A percentile compares a stretch with the other conserved stretches of the same genome.
phyloP scores from a whole-genome alignment of 202 grass and related monocot genomes.

The Setaria italica region DNA sequence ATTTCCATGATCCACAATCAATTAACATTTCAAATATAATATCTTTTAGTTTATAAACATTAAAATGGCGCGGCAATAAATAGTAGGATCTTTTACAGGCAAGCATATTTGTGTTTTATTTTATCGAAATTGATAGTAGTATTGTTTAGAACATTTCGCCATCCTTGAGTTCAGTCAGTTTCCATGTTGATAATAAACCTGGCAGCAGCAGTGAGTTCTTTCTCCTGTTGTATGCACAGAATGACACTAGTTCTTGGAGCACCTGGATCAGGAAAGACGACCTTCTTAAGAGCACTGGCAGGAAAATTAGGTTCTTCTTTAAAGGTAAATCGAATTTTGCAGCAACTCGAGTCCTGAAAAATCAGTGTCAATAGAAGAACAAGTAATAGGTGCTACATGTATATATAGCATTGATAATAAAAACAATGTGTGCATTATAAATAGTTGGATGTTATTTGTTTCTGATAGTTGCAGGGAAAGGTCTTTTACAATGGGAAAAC shows the following conservation, averaged over 20 bases:
- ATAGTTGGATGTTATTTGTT: background rate
- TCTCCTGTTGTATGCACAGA: slow-evolving; percentile 45
- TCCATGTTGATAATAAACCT: background rate
- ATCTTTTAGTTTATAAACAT: background rate
- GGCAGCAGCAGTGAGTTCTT: background rate
- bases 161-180: background rate
- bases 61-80: background rate
- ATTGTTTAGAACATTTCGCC: too few relatives aligned
- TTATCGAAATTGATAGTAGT: background rate
- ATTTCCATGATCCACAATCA: background rate
- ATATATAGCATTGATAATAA: background rate
- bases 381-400: background rate
- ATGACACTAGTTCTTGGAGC: slow-evolving; percentile 83
- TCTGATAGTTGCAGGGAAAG: slow-evolving; percentile 64
- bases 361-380: background rate
- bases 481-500: slow-evolving; percentile 76
- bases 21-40: background rate
- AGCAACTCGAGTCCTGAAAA: background rate
- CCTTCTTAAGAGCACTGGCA: slow-evolving; percentile 61
- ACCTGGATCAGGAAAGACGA: slow-evolving; percentile 79
- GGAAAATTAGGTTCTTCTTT: slow-evolving; percentile 63
- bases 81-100: background rate
- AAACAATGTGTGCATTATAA: background rate
- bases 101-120: background rate
- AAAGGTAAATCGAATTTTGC: slow-evolving; percentile 39